A percentile compares a stretch with the other conserved stretches of the same genome.
Conservation (phyloP, 176 grass and related monocot species). For the Chloris gayana region DNA sequence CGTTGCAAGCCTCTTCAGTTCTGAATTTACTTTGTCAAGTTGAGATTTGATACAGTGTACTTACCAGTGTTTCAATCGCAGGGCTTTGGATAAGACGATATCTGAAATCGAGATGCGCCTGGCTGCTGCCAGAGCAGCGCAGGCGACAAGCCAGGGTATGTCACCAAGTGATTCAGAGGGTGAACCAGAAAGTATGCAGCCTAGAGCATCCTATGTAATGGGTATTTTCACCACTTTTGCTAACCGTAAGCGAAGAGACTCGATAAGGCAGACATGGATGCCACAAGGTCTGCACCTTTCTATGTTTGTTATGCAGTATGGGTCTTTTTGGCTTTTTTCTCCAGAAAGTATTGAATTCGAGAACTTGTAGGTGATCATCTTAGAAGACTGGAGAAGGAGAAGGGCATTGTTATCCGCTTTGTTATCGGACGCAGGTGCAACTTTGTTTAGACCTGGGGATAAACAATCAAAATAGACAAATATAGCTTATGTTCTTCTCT, state of each 20-base stretch:
- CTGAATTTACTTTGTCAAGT: background rate
- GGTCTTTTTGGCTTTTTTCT: background rate
- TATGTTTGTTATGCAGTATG: background rate
- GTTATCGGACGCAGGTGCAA: slow-evolving; percentile 68
- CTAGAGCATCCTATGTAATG: slow-evolving; percentile 62
- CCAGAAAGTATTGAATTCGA: background rate
- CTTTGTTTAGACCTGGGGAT: background rate
- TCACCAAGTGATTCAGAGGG: slow-evolving; percentile 42
- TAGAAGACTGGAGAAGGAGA: slow-evolving; percentile 58
- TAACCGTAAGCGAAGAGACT: slow-evolving; percentile 54
- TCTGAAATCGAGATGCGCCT: slow-evolving; percentile 67
- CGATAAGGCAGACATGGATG: slow-evolving; percentile 67
- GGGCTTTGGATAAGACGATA: slow-evolving; percentile 67
- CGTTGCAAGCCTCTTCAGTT: background rate
- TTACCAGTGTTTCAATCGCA: background rate
- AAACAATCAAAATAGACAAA: background rate
- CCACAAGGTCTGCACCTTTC: slow-evolving; percentile 42
- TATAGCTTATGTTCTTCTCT: background rate
- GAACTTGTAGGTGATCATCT: slow-evolving; percentile 52
- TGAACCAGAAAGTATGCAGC: slow-evolving; percentile 30
- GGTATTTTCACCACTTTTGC: slow-evolving; percentile 60
- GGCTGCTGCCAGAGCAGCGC: slow-evolving; percentile 57
- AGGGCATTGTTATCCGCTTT: slow-evolving; percentile 72
- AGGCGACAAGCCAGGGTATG: slow-evolving; percentile 45
- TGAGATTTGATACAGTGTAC: background rate